phyloP scores from a whole-genome alignment of 2,329 filamentous ascomycete species.

The Chaetomium sp. region DNA sequence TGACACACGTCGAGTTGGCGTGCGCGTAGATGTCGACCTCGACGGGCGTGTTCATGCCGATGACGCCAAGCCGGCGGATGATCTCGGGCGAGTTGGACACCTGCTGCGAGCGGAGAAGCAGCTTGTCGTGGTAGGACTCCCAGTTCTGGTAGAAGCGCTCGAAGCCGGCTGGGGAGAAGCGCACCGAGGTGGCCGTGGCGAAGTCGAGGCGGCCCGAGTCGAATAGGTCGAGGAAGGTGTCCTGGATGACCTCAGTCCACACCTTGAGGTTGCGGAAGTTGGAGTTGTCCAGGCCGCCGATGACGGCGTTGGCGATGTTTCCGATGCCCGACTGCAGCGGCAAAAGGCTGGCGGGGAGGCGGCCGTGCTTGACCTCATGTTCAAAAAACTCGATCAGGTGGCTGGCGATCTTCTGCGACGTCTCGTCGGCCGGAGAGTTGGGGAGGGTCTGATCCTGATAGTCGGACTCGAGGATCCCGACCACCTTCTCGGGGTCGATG shows the following conservation, averaged over 20 bases:
- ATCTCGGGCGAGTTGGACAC: conserved; percentile 90
- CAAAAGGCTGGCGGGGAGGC: conserved; percentile 74
- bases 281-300: conserved; percentile 77
- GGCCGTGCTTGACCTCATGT: conserved; percentile 78
- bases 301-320: conserved; percentile 90
- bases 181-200: conserved; percentile 85
- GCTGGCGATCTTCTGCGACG: conserved; percentile 69
- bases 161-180: conserved; percentile 89
- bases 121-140: conserved; percentile 77
- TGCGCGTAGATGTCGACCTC: conserved; percentile 95
- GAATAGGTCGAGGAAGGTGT: conserved; percentile 90
- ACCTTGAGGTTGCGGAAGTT: conserved; percentile 88
- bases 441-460: conserved; percentile 75
- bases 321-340: conserved; percentile 87
- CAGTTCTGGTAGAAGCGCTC: conserved; percentile 87
- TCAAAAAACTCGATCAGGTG: conserved; percentile 83
- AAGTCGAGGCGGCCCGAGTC: conserved; percentile 87
- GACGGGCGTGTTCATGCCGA: conserved; percentile 93
- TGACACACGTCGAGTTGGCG: conserved; percentile 87
- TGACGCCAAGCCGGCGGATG: conserved; percentile 82
- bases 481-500: conserved; percentile 77
- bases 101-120: conserved; percentile 83
- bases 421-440: conserved; percentile 75
- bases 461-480: conserved; percentile 82
- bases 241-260: conserved; percentile 92